Base-by-base conservation (phyloP, 345 rosid species). In the Melaleuca alternifolia region DNA sequence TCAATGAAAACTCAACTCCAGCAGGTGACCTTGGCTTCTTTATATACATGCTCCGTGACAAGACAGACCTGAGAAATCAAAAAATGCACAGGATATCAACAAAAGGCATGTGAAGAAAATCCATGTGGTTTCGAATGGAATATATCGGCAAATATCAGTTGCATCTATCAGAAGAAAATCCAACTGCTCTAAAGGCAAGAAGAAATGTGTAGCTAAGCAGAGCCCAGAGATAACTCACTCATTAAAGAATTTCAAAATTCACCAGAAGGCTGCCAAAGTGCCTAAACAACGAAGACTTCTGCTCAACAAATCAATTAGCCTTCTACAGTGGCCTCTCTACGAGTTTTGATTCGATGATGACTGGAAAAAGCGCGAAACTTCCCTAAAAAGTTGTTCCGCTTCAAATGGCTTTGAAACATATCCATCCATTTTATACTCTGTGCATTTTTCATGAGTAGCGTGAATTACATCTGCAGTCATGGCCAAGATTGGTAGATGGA, bases 401-500 rank as follows among this genome's bases (percentile, higher is more conserved):
- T 97, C 98, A 82, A 97, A 97, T 44, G 99, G 99, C 85, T 96
- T 96, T 18, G 99, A 96, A 82, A 96, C 98, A 89, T 96, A 95
- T 51, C 98, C 99, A 89, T 95, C 95, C 99, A 96, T 96, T 84
- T 95, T 98, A 44, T 88, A 88, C 86, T 84, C 89, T 2, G 88
- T 85, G 90, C 99, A 96, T 87, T 92, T 88, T 90, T 94, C 98
- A 16, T 93, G 93, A 3, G 97, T 96, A 59, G 99, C 98, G 83
- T 97, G 98, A 87, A 97, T 94, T 52, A 96, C 98, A 82, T 97
- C 99, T 54, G 99, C 99, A 2, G 99, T 97, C 99, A 96, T 97
- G 86, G 99, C 99, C 90, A 97, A 90, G 85, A 97, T 92, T 5
- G 96, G 95, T 10, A 96, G 85, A 79, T 90, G 94, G 95, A 93